A percentile compares a stretch with the other conserved stretches of the same genome.
These are phyloP conservation scores for Bruguiera sexangula DNA, from an alignment of 345 rosid genomes.

Conservation along the genomic window DNA sequence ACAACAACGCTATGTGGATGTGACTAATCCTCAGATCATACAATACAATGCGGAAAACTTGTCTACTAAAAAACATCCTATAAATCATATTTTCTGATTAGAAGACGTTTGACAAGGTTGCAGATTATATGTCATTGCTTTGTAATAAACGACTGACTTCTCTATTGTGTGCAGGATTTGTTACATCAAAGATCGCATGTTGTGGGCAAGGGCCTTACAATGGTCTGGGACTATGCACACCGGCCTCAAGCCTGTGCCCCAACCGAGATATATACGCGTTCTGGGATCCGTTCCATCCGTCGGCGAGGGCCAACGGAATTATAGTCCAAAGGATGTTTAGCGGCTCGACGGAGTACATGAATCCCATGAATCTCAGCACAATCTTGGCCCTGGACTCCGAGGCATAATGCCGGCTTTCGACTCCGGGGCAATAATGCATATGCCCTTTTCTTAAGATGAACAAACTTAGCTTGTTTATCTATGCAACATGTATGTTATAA, in stretches of 20 bases:
- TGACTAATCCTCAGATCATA: too few relatives aligned
- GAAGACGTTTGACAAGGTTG: too few relatives aligned
- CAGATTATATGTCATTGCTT: too few relatives aligned
- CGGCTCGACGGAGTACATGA: constrained; percentile 52
- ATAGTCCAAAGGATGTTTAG: constrained; percentile 50
- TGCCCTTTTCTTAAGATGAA: too few relatives aligned
- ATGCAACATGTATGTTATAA: too few relatives aligned
- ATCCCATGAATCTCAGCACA: constrained; percentile 91
- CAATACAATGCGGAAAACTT: too few relatives aligned
- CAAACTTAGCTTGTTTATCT: too few relatives aligned
- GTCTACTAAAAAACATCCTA: too few relatives aligned
- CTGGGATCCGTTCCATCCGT: constrained; percentile 90
- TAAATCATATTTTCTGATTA: too few relatives aligned
- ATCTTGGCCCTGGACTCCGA: constrained; percentile 33
- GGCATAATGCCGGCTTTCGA: neutral
- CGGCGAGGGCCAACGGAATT: constrained; percentile 62
- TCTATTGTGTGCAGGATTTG: constrained; percentile 49
- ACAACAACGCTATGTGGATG: too few relatives aligned
- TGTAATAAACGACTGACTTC: too few relatives aligned
- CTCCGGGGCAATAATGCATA: too few relatives aligned
- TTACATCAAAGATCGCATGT: constrained; percentile 71
- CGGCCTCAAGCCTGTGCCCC: constrained; percentile 63
- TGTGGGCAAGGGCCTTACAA: constrained; percentile 94
- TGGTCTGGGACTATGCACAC: constrained; percentile 78
- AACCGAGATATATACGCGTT: constrained; percentile 63